A percentile compares a stretch with the other conserved stretches of the same genome.
Conservation (phyloP, 106 monocot species). For the Dioscorea dumetorum region DNA sequence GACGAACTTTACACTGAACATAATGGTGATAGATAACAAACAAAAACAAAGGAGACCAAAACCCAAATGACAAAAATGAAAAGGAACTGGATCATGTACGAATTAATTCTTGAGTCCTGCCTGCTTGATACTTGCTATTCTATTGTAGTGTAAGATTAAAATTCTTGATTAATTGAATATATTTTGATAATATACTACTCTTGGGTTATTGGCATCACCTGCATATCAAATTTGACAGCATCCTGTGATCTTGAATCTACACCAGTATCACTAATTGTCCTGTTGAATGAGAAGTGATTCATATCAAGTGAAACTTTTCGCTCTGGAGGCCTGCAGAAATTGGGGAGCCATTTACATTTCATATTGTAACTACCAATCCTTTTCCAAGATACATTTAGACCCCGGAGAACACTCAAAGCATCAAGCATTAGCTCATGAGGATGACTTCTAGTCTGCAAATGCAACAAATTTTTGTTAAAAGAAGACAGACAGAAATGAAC, state of each 20-base stretch:
- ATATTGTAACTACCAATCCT: conserved; percentile 86
- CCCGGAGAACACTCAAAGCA: conserved; percentile 86
- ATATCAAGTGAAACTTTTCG: not conserved
- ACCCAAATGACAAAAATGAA: too few relatives aligned
- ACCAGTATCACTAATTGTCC: not conserved
- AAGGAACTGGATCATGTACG: too few relatives aligned
- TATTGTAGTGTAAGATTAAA: not conserved
- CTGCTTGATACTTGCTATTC: too few relatives aligned
- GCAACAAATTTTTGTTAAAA: too few relatives aligned
- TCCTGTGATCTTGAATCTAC: not conserved
- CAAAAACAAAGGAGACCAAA: too few relatives aligned
- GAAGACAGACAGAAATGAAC: too few relatives aligned
- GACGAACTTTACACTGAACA: too few relatives aligned
- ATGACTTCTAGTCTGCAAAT: conserved; percentile 64
- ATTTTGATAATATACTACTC: not conserved
- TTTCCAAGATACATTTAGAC: conserved; percentile 85
- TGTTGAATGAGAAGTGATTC: not conserved
- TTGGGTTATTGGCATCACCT: not conserved
- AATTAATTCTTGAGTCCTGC: too few relatives aligned
- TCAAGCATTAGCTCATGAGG: conserved; percentile 84
- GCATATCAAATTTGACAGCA: conserved; percentile 4
- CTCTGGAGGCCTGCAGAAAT: conserved; percentile 21
- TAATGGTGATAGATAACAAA: too few relatives aligned
- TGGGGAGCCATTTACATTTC: conserved; percentile 77
- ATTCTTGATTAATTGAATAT: not conserved